Percentiles rank a stretch among this genome's conserved stretches.
phyloP scores from a whole-genome alignment of 768 basidiomycete species.

The Kwoniella dejecticola region DNA sequence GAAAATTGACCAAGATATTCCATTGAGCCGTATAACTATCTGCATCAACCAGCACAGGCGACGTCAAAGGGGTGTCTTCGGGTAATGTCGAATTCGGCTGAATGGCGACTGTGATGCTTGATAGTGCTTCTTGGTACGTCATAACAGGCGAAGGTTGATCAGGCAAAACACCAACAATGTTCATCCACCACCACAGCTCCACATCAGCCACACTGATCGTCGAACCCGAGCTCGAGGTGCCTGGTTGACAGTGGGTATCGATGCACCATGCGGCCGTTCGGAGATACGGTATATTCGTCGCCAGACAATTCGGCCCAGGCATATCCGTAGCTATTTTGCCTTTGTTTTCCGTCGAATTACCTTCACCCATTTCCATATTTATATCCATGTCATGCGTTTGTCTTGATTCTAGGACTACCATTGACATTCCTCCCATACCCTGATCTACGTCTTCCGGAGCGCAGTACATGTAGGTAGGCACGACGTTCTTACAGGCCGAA shows the following conservation, averaged over 20 bases:
- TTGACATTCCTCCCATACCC: neutral
- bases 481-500: neutral
- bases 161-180: neutral
- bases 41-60: neutral
- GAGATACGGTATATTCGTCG: neutral
- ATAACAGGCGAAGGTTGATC: slow-evolving; percentile 2
- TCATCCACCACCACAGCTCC: neutral
- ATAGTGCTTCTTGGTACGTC: neutral
- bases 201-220: neutral
- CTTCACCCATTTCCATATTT: no score
- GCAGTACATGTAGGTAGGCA: slow-evolving; percentile 1
- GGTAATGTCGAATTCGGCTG: neutral
- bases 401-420: neutral
- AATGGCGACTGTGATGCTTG: neutral
- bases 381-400: slow-evolving; percentile 4
- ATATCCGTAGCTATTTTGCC: neutral
- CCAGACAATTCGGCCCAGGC: neutral
- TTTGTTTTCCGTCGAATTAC: neutral
- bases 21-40: neutral
- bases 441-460: neutral
- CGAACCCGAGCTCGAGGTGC: no score
- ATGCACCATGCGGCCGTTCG: slow-evolving; percentile 2
- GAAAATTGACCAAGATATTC: neutral
- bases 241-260: neutral
- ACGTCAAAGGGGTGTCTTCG: neutral